Percentiles rank a stretch among this genome's conserved stretches.
Conservation (phyloP, 1,139 yeast species). For the Pichia sp. region DNA sequence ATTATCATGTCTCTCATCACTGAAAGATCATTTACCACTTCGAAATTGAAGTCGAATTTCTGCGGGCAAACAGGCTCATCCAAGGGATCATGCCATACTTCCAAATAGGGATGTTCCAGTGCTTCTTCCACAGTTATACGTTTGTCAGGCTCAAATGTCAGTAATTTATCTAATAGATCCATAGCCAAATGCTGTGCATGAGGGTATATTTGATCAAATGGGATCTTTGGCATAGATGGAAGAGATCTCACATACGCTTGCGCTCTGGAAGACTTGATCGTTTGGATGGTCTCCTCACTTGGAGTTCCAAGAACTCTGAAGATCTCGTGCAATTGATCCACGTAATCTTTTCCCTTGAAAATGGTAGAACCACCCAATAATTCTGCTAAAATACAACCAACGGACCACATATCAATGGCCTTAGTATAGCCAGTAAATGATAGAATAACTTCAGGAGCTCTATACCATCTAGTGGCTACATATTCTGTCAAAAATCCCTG, state of each 20-base stretch:
- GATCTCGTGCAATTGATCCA: conserved; percentile 88
- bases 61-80: conserved; percentile 86
- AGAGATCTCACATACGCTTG: conserved; percentile 86
- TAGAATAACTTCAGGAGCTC: conserved; percentile 97
- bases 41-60: conserved; percentile 86
- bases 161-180: conserved; percentile 73
- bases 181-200: conserved; percentile 81
- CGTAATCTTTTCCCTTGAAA: conserved; percentile 91
- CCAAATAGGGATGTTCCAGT: conserved; percentile 76
- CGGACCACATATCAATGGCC: conserved; percentile 96
- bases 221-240: conserved; percentile 76
- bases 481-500: conserved; percentile 92
- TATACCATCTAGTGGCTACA: conserved; percentile 96
- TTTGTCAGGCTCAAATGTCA: conserved; percentile 78
- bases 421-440: conserved; percentile 89
- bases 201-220: conserved; percentile 69
- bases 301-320: conserved; percentile 87
- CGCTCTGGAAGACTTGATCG: conserved; percentile 85
- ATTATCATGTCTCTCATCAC: conserved; percentile 70
- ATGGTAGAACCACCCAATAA: conserved; percentile 86
- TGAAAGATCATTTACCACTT: conserved; percentile 74
- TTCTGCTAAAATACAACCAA: conserved; percentile 94
- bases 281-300: conserved; percentile 66
- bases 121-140: conserved; percentile 89
- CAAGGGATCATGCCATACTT: conserved; percentile 93